Evolutionary conservation across 345 rosid species (phyloP), one percentile per base, ranked within the genome.

Genomic region (Iberis pinnata): DNA sequence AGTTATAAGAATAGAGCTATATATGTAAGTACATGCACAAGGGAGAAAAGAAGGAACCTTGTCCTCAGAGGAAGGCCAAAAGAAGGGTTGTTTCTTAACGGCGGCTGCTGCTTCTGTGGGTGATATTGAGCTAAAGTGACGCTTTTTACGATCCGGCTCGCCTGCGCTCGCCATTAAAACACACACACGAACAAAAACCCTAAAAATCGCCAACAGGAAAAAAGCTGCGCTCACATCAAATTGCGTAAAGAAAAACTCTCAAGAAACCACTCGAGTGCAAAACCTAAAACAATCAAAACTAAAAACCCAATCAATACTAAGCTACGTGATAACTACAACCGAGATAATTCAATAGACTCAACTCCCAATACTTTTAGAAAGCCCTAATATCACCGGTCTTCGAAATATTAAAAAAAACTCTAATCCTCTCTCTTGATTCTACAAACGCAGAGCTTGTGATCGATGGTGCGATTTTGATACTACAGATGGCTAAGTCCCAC

Each of bases 101-200:
- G 83, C 79, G 49, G 83, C 79, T 10, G 76, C 71, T 20, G 86
- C 80, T 59, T 80, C 78, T 10, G 84, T 76, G 15, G 95, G 84
- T 13, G 97, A 86, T 56, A 84, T 49, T 13, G 95, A 75, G 81
- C 72, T 77, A 49, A 89, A 72, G 70, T 77, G 94, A 50, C 88
- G 88, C 77, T 82, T 72, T 68, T 86, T 89, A 49, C 94, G 78
- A 70, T 86, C 97, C 1, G 95, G 86, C 73, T 89, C 95, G 19
- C 84, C 97, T 8, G 87, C 76, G 72, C 95, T 89, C 79, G 84
- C 95, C 97, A 89, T 89, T 60, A 46, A 64, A 58, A 58, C 49
- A 24, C 60, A 15, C 43, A 31, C 35, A 31, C 55, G n/a, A 26
- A 3, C 41, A 56, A 36, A 68, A 73, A 69, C 78, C 76, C 78